Base-by-base conservation (phyloP, 208 protist species). In the Acanthamoeba triangularis region DNA sequence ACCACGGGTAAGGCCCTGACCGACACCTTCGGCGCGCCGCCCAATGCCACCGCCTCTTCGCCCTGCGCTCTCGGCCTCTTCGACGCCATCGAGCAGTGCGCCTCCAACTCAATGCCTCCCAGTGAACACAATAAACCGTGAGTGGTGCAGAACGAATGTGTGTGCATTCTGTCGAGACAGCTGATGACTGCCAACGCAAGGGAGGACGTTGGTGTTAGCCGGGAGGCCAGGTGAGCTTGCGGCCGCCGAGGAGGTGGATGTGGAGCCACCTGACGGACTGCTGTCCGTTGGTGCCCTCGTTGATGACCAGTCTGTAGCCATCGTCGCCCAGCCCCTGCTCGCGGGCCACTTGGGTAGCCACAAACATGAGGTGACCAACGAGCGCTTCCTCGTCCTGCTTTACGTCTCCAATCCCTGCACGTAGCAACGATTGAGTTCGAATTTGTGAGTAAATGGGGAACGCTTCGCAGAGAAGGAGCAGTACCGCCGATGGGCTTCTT, bases 231-330 rank as follows among this genome's bases (percentile, higher is more conserved):
- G 11, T 80, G 25, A 98, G 18, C 95, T 97, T 92, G 93, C 96
- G 93, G 37, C 97, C 96, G 59, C 97, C 98, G 54, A 98, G 94
- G 28, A 98, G 80, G 94, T 98, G 98, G 59, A 98, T 82, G 72
- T 98, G 98, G 25, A 98, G 90, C 91, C 97, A 97, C 69, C 97
- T 96, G 47, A 98, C 97, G 23, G 96, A 97, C 95, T 98, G 98
- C 65, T 93, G 80, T 13, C 90, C 97, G 8, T 97, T 41, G 44
- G 87, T 76, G 84, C 98, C 98, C 92, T 98, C 97, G 94, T 98
- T 98, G 63, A 98, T 97, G 49, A 98, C 98, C 3, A 76, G 69
- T 7, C 59, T 74, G 72, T 56, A 97, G 69, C 65, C 63, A 59
- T 93, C 87, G 41, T 92, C 61, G 25, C 14, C 65, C 28, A 93